Base-by-base conservation (phyloP, 225 moss, liverwort and hornwort species). In the Marchantia paleacea region DNA sequence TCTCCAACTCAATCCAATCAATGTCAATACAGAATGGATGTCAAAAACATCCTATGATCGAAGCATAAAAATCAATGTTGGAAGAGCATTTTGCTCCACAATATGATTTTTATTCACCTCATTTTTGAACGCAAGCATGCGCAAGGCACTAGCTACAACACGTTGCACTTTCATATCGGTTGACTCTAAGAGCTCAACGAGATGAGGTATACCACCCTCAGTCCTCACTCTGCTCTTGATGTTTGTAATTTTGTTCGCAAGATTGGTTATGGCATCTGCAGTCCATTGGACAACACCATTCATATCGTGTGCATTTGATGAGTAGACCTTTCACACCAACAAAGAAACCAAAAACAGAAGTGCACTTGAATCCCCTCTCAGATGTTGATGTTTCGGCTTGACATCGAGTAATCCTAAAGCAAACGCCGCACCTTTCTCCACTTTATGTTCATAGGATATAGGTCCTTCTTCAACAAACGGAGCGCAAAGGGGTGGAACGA, bases 91-190 rank as follows among this genome's bases (percentile, higher is more conserved):
- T 77, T 93, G 92, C 84, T 96, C 96, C 80, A 96, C 96, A 86
- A 96, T 96, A 93, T 96, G 96, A 71, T 96, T 96, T 82, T 96
- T 96, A 72, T 96, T 96, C 3, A 94, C 91, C 86, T 96, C 96
- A 79, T 96, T 96, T 85, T 96, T 96, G 83, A 96, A 96, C 30
- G 96, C 96, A 75, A 96, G 85, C 2, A 94, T 96, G 51, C 96
- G 89, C 80, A 96, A 81, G 47, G 96, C 96, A 84, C 96, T 94
- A 55, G 96, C 96, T 50, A 94, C 96, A 51, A 94, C 96, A 62
- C 96, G 85, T 81, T 96, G 96, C 26, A 96, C 96, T 88, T 96
- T 96, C 28, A 86, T 92, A 58, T 96, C 96, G 58, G 85, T 92
- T 70, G 92, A 96, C 83, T 96, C 96, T 83, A 96, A 83, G 57